Conservation (phyloP, 169 alveolate species). For the Eimeria brunetti region DNA sequence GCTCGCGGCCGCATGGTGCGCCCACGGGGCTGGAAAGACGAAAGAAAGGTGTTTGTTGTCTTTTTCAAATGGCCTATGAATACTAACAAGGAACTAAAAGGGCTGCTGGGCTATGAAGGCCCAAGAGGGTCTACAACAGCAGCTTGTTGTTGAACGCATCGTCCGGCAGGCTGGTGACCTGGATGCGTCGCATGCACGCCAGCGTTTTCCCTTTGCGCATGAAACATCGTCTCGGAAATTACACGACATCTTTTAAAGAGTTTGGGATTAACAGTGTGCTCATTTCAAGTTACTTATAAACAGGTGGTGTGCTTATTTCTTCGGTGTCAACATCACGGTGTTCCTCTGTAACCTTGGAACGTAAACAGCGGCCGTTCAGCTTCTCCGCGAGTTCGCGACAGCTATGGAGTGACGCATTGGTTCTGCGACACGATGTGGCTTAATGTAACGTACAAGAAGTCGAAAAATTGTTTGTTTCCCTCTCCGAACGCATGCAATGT, state of each 20-base stretch:
- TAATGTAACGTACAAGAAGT: not conserved
- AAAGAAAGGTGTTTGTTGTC: not conserved
- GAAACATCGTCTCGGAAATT: not conserved
- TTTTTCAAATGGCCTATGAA: not conserved
- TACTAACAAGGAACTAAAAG: not conserved
- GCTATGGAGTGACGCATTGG: not conserved
- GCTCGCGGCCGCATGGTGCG: slow-evolving; percentile 21
- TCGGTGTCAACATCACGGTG: not conserved
- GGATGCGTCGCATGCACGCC: slow-evolving; percentile 11
- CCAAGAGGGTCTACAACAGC: not conserved
- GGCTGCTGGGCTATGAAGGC: not conserved
- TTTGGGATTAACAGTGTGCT: not conserved
- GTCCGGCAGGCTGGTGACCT: slow-evolving; percentile 5
- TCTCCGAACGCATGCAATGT: not conserved
- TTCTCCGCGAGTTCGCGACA: not conserved
- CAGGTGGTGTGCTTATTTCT: not conserved
- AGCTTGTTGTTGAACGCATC: not conserved
- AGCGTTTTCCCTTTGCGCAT: not conserved
- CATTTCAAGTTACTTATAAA: not conserved
- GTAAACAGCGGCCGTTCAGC: not conserved
- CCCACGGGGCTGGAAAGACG: not conserved
- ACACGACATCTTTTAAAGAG: not conserved
- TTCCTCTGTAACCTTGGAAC: not conserved
- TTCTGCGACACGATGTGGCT: not conserved
- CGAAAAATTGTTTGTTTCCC: not conserved